These are phyloP conservation scores for Veloboletus limbatus DNA, from an alignment of 1,284 basidiomycete genomes.

Conservation along the genomic window DNA sequence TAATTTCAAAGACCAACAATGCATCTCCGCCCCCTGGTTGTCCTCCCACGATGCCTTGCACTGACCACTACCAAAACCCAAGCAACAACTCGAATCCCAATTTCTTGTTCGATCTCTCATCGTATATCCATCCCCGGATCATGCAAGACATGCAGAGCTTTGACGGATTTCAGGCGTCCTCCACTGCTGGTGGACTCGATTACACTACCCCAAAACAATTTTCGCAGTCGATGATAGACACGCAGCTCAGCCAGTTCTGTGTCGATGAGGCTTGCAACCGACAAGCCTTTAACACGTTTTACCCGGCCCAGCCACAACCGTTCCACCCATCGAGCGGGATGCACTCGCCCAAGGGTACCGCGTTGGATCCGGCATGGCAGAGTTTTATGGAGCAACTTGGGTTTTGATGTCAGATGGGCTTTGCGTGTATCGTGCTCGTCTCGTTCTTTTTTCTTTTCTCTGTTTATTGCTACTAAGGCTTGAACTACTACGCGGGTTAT, in stretches of 20 bases:
- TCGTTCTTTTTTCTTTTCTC: not conserved
- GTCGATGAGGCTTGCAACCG: slow-evolving; percentile 19
- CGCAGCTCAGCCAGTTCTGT: slow-evolving; percentile 22
- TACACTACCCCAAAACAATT: slow-evolving; percentile 23
- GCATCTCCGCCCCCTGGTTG: slow-evolving; percentile 7
- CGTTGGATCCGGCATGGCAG: slow-evolving; percentile 62
- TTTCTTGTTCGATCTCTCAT: slow-evolving; percentile 6
- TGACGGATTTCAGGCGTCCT: slow-evolving; percentile 35
- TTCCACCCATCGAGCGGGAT: slow-evolving; percentile 5
- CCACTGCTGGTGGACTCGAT: slow-evolving; percentile 7
- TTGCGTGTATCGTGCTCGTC: not conserved
- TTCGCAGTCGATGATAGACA: slow-evolving; percentile 29
- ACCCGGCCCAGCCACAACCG: slow-evolving; percentile 14
- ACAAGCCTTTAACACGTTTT: slow-evolving; percentile 16
- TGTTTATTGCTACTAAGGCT: too few relatives aligned
- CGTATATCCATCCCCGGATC: slow-evolving; percentile 40
- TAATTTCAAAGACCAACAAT: slow-evolving; percentile 33
- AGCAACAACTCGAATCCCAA: not conserved
- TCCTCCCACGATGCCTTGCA: slow-evolving; percentile 3
- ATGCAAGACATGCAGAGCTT: slow-evolving; percentile 44
- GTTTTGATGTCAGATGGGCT: slow-evolving; percentile 37
- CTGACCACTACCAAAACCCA: not conserved
- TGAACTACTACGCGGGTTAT: too few relatives aligned
- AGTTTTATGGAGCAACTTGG: slow-evolving; percentile 67
- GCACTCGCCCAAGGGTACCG: slow-evolving; percentile 25